These are phyloP conservation scores for Aspergillus phoenicis DNA, from an alignment of 2,329 filamentous ascomycete species.

Conservation along the genomic window DNA sequence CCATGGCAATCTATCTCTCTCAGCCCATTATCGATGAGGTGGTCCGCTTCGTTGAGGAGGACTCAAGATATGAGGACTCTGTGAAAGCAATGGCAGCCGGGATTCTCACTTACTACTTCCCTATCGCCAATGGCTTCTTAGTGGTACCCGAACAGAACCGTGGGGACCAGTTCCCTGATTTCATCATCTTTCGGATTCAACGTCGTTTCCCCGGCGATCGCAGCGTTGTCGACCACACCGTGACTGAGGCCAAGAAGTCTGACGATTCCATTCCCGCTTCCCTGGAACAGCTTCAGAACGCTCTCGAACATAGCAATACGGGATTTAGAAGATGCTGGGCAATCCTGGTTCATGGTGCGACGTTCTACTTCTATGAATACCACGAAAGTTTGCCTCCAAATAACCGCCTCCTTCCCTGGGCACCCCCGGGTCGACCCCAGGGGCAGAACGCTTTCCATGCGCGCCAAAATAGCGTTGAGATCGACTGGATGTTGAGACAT, in stretches of 20 bases:
- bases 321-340: too few species aligned
- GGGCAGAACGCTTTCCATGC: background rate
- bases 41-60: background rate
- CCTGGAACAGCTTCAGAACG: too few species aligned
- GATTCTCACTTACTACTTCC: conserved; percentile 14
- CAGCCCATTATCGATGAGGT: background rate
- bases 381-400: background rate
- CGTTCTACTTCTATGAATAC: background rate
- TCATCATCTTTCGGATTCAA: too few species aligned
- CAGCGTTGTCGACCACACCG: too few species aligned
- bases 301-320: too few species aligned
- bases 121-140: background rate
- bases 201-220: too few species aligned
- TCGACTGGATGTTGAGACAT: background rate
- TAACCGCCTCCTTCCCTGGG: background rate
- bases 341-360: background rate
- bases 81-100: conserved; percentile 12
- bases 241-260: too few species aligned
- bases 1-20: background rate
- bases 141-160: too few species aligned
- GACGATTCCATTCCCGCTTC: too few species aligned
- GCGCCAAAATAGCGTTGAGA: background rate
- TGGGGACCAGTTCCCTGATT: too few species aligned
- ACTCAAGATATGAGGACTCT: background rate
- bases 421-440: background rate